Conservation (phyloP, 1,284 basidiomycete genomes). For the Athelia sp. region DNA sequence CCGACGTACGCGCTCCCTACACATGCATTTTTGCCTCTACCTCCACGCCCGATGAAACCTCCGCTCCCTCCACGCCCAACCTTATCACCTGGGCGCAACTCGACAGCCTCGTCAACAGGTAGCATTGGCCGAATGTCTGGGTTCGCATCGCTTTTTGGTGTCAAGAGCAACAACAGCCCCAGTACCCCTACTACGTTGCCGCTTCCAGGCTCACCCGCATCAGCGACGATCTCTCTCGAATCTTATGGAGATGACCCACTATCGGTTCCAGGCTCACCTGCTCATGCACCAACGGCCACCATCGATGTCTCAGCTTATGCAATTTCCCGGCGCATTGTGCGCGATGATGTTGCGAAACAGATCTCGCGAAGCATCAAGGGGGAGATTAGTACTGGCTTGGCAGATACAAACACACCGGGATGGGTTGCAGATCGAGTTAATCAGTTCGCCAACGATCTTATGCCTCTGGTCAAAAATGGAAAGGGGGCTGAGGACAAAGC, state of each 20-base stretch:
- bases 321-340: conserved; percentile 46
- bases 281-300: conserved; percentile 23
- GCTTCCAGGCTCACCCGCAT: conserved; percentile 17
- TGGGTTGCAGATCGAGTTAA: conserved; percentile 67
- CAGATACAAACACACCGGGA: conserved; percentile 29
- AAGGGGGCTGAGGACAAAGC: conserved; percentile 20
- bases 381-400: not conserved
- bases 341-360: conserved; percentile 52
- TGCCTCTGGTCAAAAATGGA: conserved; percentile 41
- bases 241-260: too few relatives aligned
- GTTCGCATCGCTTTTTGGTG: conserved; percentile 63
- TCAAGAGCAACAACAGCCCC: conserved; percentile 13
- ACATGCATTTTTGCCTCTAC: conserved; percentile 53
- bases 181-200: conserved; percentile 18
- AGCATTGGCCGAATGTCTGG: not conserved
- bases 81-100: conserved; percentile 10
- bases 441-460: conserved; percentile 42
- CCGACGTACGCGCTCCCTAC: conserved; percentile 49
- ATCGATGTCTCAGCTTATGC: conserved; percentile 56
- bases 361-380: not conserved
- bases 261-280: not conserved
- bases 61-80: conserved; percentile 13
- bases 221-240: too few relatives aligned
- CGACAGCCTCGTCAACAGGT: not conserved
- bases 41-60: conserved; percentile 43